phyloP scores from a whole-genome alignment of 2,329 filamentous ascomycete species.

The Parascedosporium putredinis region DNA sequence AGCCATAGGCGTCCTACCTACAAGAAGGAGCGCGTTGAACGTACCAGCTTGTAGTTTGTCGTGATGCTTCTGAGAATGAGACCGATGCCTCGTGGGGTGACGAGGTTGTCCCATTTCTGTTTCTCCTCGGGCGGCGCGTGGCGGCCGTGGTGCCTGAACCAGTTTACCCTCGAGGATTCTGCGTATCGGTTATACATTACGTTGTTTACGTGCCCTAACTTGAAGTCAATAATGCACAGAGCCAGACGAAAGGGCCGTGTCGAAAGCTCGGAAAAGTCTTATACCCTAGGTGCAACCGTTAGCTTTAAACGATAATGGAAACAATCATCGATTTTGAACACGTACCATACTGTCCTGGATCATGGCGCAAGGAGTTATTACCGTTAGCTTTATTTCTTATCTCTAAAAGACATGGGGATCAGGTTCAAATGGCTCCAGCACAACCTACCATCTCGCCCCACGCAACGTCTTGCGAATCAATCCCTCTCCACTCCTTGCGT shows the following conservation, averaged over 20 bases:
- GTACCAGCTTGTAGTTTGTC: constrained; percentile 79
- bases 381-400: background rate
- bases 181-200: constrained; percentile 75
- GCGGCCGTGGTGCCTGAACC: constrained; percentile 59
- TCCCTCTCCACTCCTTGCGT: constrained; percentile 41
- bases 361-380: background rate
- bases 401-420: background rate
- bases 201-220: constrained; percentile 65
- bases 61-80: constrained; percentile 72
- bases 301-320: background rate
- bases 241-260: too few species aligned
- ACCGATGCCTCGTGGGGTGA: constrained; percentile 55
- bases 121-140: constrained; percentile 51
- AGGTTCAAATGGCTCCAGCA: constrained; percentile 13
- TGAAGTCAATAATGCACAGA: background rate
- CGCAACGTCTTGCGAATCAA: constrained; percentile 57
- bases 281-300: background rate
- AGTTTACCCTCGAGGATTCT: constrained; percentile 71
- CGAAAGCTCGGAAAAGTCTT: background rate
- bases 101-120: constrained; percentile 57
- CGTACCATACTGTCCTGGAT: constrained; percentile 6
- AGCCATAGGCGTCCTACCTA: background rate
- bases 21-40: constrained; percentile 22
- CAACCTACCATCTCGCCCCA: constrained; percentile 77
- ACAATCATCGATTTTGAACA: background rate